A percentile compares a stretch with the other conserved stretches of the same genome.
Evolutionary conservation across 805 yeast species (phyloP).

Genomic region (Kodamaea restingae): DNA sequence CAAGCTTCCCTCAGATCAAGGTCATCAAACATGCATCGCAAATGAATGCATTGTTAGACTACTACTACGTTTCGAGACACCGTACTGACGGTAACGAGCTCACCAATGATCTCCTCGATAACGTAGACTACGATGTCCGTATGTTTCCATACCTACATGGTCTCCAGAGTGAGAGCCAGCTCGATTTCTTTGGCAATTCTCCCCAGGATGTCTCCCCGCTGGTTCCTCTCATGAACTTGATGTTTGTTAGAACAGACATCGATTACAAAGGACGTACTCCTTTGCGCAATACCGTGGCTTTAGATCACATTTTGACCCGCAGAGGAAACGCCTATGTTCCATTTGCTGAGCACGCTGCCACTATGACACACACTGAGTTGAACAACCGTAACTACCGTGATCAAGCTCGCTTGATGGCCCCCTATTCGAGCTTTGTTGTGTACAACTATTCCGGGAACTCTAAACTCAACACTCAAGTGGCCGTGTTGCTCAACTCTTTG

Average conservation of each 20-base stretch:
- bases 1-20: slow-evolving; percentile 10
- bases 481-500: slow-evolving; percentile 17
- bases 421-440: slow-evolving; percentile 29
- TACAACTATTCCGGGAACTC: slow-evolving; percentile 22
- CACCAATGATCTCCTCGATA: not conserved
- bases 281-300: slow-evolving; percentile 9
- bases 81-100: not conserved
- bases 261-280: not conserved
- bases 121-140: slow-evolving; percentile 7
- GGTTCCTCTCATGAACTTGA: slow-evolving; percentile 10
- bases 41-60: slow-evolving; percentile 8
- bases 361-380: slow-evolving; percentile 10
- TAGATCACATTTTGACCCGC: slow-evolving; percentile 10
- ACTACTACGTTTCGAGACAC: slow-evolving; percentile 10
- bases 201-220: slow-evolving; percentile 6
- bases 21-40: slow-evolving; percentile 8
- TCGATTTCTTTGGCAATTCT: slow-evolving; percentile 23
- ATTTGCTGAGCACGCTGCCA: slow-evolving; percentile 4
- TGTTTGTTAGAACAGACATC: slow-evolving; percentile 11
- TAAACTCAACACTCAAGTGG: slow-evolving; percentile 10
- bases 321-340: slow-evolving; percentile 5
- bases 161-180: slow-evolving; percentile 21
- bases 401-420: slow-evolving; percentile 30
- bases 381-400: slow-evolving; percentile 28
- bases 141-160: slow-evolving; percentile 38